Base-by-base conservation (phyloP, 345 rosid genomes). In the Populus euphratica region DNA sequence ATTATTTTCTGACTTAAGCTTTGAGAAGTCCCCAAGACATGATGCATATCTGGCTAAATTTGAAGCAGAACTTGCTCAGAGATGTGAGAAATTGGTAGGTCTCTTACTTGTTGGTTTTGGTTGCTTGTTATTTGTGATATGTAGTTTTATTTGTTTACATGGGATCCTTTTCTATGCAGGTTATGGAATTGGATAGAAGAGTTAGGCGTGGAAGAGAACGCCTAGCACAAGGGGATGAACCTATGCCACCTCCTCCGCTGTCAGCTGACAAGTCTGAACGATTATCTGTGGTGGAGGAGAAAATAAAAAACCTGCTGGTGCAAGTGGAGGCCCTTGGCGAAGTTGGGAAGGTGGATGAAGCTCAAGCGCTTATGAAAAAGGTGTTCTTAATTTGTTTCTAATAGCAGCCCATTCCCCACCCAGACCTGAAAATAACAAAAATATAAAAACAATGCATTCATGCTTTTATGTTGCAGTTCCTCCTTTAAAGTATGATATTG, bases 351-450 rank as follows among this genome's bases (percentile, higher is more conserved):
- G 98, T 96, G 76, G 99, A 96, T 80, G 97, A 96, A 89, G 99
- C 99, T 82, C 97, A 96, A 88, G 98, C 98, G 56, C 92, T 96
- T 8, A 96, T 96, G 99, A 93, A 91, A 84, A 96, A 93, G 98
- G 99, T 96, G 80, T 6, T 75, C 31, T 73, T 73, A 69, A 69
- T 43, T 4, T 63, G 7, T 54, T 6, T 44, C 8, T 35, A 2
- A 2, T 44, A 43, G 31, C 17, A 23, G 11, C 36, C 25, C 41
- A 33, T 6, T 16, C 38, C 59, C 21, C 12, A 6, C 20, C 20
- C 68, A 6, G 1, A 39, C 16, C 4, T 76, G 66, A 21, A 41
- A 68, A 69, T 31, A 25, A 20, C 14, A 54, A 54, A 39, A 56
- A 38, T 52, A 11, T 31, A 18, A 41, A 21, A 31, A 11, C 47